Evolutionary conservation across 371 early-diverging fungal genomes (phyloP), one percentile per base, ranked within the genome.

Genomic region (Apophysomyces variabilis): DNA sequence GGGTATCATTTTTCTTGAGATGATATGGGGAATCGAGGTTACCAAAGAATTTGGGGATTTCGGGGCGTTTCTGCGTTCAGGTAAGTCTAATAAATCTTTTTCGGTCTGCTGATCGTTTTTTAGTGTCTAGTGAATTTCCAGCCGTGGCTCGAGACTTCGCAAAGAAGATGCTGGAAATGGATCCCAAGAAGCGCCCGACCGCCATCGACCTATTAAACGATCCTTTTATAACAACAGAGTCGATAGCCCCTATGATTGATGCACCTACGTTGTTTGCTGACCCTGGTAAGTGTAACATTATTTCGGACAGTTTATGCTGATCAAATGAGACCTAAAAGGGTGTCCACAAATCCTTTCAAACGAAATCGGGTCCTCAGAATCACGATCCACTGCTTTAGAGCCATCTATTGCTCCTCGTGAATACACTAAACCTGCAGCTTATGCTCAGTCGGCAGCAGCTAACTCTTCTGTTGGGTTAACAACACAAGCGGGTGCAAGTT

Each of bases 1-100:
- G 0, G 93, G 92, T 21, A 76, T 90, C 7, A 84, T 90, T 0
- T 85, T 90, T 18, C 70, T 92, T 38, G 90, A 91, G 61, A 92
- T 92, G 92, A 62, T 88, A 3, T 85, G 90, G 81, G 93, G 93
- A 8, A 66, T 73, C 9, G 88, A 88, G 21, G 79, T 80, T 1
- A 81, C 89, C 12, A 79, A 75, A 12, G 76, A 79, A 14, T 89
- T 85, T 70, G 79, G 81, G 5, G 75, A 85, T 9, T 83, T 88
- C 60, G 81, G 82, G 4, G 79, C 82, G 8, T 86, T 90, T 56
- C 66, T 91, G 37, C 76, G 84, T 4, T 78, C 80, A 5, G 65
- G 70, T 58, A 67, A 67, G 57, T 44, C 7, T 1, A 32, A 39
- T 26, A 3, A 26, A 3, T 26, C n/a, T 32, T 9, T n/a, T 32